A percentile compares a stretch with the other conserved stretches of the same genome.
These are phyloP conservation scores for Eugenia klotzschiana DNA, from an alignment of 441 rosid genomes.

Conservation along the genomic window DNA sequence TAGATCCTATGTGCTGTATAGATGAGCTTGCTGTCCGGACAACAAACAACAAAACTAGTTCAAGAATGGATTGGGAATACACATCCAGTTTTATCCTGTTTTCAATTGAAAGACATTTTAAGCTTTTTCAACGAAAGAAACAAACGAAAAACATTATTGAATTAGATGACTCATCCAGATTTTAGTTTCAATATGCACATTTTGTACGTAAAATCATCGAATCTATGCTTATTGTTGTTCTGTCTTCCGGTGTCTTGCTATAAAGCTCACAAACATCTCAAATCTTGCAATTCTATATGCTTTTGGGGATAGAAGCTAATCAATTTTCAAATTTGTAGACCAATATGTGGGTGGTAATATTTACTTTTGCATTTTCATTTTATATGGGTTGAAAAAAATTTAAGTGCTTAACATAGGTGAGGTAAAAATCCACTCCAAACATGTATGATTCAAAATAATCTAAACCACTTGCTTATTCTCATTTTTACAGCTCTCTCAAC, in stretches of 20 bases:
- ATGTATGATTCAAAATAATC: not conserved
- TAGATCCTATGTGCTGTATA: not conserved
- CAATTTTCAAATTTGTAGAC: not conserved
- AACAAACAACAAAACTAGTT: not conserved
- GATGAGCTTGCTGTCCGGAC: not conserved
- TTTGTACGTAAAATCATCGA: not conserved
- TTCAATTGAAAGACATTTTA: not conserved
- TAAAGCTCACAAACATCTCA: not conserved
- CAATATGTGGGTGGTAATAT: not conserved
- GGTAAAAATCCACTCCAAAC: not conserved
- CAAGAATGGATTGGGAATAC: not conserved
- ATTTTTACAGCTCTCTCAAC: not conserved
- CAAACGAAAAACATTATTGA: not conserved
- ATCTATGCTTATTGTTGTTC: not conserved
- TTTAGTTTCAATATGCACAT: not conserved
- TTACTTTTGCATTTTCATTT: not conserved
- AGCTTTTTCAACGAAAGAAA: not conserved
- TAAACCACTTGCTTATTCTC: not conserved
- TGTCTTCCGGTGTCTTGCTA: not conserved
- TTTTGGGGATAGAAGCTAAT: not conserved
- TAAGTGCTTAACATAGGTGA: not conserved
- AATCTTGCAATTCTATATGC: not conserved
- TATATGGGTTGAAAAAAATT: not conserved
- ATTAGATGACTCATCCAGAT: not conserved
- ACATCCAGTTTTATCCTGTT: not conserved